Evolutionary conservation across 768 basidiomycete genomes (phyloP).

Genomic region (Russula virescens): DNA sequence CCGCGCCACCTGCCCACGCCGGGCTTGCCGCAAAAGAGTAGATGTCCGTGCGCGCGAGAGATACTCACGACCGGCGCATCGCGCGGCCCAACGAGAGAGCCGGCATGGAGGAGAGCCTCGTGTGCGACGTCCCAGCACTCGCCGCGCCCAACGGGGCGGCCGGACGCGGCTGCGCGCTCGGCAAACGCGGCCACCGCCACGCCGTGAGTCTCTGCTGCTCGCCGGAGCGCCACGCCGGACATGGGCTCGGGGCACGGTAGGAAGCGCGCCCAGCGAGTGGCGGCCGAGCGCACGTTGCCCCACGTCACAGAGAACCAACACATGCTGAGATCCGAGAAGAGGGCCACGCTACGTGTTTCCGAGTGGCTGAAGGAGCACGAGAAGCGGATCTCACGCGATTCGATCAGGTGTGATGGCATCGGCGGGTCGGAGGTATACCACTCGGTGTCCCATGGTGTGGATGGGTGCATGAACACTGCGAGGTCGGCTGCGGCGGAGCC

Average conservation of each 20-base stretch:
- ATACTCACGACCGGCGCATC: constrained; percentile 44
- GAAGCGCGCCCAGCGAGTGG: constrained; percentile 35
- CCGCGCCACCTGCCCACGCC: constrained; percentile 43
- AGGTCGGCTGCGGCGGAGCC: constrained; percentile 40
- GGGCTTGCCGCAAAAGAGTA: constrained; percentile 42
- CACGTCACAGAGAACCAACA: constrained; percentile 44
- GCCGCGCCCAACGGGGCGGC: constrained; percentile 43
- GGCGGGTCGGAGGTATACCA: constrained; percentile 37
- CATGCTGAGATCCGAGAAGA: constrained; percentile 47
- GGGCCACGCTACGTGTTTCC: constrained; percentile 34
- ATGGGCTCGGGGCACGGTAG: constrained; percentile 37
- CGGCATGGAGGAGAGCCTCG: constrained; percentile 42
- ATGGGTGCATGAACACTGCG: constrained; percentile 40
- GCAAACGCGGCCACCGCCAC: constrained; percentile 45
- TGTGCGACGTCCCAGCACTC: constrained; percentile 57
- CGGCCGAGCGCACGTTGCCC: constrained; percentile 25
- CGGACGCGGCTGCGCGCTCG: constrained; percentile 39
- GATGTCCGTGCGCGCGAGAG: constrained; percentile 49
- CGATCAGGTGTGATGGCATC: constrained; percentile 33
- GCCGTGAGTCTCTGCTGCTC: constrained; percentile 45
- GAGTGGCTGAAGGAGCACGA: constrained; percentile 30
- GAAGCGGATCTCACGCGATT: constrained; percentile 27
- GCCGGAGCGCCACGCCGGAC: constrained; percentile 33
- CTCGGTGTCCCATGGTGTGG: constrained; percentile 36
- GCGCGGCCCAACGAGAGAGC: constrained; percentile 35